A percentile compares a stretch with the other conserved stretches of the same genome.
phyloP scores from a whole-genome alignment of 768 basidiomycete genomes.

The Paxillus ammoniavirescens region DNA sequence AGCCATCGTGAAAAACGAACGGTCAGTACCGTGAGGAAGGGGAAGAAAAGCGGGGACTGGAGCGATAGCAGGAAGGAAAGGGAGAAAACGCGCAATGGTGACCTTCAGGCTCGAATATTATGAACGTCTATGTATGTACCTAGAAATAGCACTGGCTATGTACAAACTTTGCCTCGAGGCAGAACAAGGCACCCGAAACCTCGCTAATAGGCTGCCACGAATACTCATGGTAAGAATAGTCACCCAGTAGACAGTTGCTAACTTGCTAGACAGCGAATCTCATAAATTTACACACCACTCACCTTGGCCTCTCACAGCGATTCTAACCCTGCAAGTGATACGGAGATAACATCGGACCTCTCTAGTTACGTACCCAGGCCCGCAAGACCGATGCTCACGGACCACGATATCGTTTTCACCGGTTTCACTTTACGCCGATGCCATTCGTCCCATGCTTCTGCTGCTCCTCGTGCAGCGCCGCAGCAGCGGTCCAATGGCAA shows the following conservation, averaged over 20 bases:
- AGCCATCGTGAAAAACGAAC: background rate
- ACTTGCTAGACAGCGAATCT: too few species aligned
- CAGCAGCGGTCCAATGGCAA: background rate
- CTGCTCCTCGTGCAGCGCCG: background rate
- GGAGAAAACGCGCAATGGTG: background rate
- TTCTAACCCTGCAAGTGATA: too few species aligned
- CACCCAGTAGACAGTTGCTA: too few species aligned
- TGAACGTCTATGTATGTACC: background rate
- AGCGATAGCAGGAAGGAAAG: background rate
- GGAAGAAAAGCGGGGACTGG: background rate
- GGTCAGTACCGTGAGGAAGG: background rate
- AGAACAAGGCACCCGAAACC: background rate
- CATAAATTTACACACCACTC: too few species aligned
- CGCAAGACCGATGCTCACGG: background rate
- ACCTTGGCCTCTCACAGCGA: too few species aligned
- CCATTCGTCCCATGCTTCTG: background rate
- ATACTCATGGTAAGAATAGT: too few species aligned
- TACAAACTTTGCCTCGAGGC: conserved; percentile 1
- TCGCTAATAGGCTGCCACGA: too few species aligned
- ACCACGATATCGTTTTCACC: background rate
- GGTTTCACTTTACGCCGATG: background rate
- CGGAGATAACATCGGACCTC: background rate
- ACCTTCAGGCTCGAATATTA: too few species aligned
- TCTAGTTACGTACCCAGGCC: background rate
- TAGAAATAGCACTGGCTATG: background rate